Evolutionary conservation across 2,329 filamentous ascomycete genomes (phyloP), one percentile per base, ranked within the genome.

Genomic region (Aspergillus ibericus): DNA sequence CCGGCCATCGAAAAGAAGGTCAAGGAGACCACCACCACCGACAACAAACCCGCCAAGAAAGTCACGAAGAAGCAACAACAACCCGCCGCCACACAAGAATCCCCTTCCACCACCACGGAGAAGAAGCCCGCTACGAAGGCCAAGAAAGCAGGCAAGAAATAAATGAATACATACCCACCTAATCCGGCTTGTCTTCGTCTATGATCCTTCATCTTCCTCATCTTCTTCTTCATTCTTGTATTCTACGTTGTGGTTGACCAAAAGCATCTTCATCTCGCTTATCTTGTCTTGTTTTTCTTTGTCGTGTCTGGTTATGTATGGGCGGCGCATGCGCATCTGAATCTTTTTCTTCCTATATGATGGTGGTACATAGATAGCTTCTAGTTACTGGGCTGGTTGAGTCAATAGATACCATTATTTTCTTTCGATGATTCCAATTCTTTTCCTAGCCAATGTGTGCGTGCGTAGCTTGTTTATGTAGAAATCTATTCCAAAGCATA

Each of bases 101-200:
- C 50, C 20, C 16, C 50, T 36, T 15, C 48, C 27, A 22, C 47
- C 29, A 49, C 47, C 10, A 20, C 55, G 12, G 59, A 59, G 46
- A 59, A 62, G 56, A 60, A 64, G 58, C 25, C 46, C 29, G 10
- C 51, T 18, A 32, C n/a, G 35, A 70, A 47, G 56, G 55, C 59
- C 40, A 73, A 72, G 63, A 70, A 72, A 62, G 58, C 64, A 6
- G 61, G 52, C 58, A 73, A 74, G 70, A 73, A 66, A 58, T 53
- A 52, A 50, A 53, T 48, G 48, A 50, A 40, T 12, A 22, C 34
- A 42, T 27, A 25, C 55, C 56, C 35, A 15, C 16, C 22, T 47
- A 50, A 42, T 58, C 2, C 38, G 9, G 29, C 29, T 10, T 18
- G 18, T 20, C 10, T 44, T 42, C 8, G 49, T 25, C 53, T 50